A percentile compares a stretch with the other conserved stretches of the same genome.
These are phyloP conservation scores for Pezicula neosporulosa DNA, from an alignment of 2,329 filamentous ascomycete genomes.

Conservation along the genomic window DNA sequence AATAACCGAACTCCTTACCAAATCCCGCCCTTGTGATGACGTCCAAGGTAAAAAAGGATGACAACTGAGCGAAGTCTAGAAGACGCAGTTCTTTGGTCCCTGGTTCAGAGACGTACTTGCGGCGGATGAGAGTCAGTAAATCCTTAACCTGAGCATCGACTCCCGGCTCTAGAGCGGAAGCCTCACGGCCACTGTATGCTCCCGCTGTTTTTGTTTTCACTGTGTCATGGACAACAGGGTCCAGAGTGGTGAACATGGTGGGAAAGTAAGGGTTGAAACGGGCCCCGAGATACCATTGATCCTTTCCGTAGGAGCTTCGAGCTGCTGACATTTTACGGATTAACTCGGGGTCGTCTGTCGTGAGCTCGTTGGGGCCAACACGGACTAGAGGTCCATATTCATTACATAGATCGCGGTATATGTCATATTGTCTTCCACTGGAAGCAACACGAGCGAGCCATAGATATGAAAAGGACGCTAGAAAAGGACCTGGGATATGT, in stretches of 20 bases:
- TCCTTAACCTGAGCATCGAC: not conserved
- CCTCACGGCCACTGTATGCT: not conserved
- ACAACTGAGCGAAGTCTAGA: not conserved
- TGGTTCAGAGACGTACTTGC: not conserved
- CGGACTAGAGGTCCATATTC: constrained; percentile 12
- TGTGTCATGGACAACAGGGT: not conserved
- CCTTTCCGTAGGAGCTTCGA: not conserved
- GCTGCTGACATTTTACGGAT: not conserved
- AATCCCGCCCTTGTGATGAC: not conserved
- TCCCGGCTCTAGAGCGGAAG: not conserved
- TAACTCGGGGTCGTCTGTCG: not conserved
- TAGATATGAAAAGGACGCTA: not conserved
- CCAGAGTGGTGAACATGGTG: not conserved
- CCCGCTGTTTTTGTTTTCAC: not conserved
- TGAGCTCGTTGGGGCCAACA: constrained; percentile 22
- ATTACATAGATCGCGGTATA: not conserved
- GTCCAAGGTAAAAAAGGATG: not conserved
- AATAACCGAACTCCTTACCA: not conserved
- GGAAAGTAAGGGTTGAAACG: not conserved
- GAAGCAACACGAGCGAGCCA: not conserved
- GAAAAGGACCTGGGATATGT: not conserved
- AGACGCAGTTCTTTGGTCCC: not conserved
- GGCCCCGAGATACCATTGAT: not conserved
- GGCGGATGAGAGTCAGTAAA: not conserved
- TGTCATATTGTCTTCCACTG: not conserved